These are phyloP conservation scores for Aspergillus intermedius DNA, from an alignment of 2,329 filamentous ascomycete species.

Conservation along the genomic window DNA sequence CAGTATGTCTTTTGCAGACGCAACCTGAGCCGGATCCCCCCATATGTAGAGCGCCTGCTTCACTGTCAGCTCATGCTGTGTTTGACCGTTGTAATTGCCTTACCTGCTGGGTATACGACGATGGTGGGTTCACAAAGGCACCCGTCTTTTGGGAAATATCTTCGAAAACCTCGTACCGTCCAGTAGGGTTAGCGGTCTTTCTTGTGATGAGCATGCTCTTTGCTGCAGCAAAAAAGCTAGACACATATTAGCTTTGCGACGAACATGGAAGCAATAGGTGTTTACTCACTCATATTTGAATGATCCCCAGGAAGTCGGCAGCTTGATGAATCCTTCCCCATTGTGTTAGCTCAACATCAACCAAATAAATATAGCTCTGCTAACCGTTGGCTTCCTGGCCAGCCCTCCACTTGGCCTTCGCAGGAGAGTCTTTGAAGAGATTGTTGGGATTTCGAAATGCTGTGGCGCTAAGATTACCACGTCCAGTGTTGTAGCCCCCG, in stretches of 20 bases:
- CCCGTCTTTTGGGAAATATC: constrained; percentile 21
- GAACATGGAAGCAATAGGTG: neutral
- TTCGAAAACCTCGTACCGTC: constrained; percentile 19
- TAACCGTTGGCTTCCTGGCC: constrained; percentile 13
- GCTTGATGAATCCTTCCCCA: constrained; percentile 8
- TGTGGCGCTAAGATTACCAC: neutral
- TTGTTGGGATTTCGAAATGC: constrained; percentile 4
- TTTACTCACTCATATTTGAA: constrained; percentile 19
- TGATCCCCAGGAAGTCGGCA: constrained; percentile 14
- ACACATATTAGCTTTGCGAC: neutral
- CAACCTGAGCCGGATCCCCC: constrained; percentile 19
- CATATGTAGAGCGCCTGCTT: constrained; percentile 19
- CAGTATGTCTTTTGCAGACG: constrained; percentile 16
- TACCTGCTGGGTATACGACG: constrained; percentile 17
- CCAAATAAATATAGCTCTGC: neutral
- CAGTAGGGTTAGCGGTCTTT: constrained; percentile 2
- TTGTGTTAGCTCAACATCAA: neutral
- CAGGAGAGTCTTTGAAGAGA: constrained; percentile 16
- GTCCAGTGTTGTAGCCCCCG: constrained; percentile 3
- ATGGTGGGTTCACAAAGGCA: constrained; percentile 21
- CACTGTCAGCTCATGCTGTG: neutral
- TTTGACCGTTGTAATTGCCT: neutral
- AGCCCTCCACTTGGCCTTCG: constrained; percentile 21
- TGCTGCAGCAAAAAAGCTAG: constrained; percentile 16
- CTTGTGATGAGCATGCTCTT: constrained; percentile 4